These are phyloP conservation scores for Helianthus annuus DNA, from an alignment of 129 eudicot species.

Conservation along the genomic window HanXRQr2.0-SUNRISE NC_035447.2:17553365-17553864, in stretches of 20 bases:
- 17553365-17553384: constrained; percentile 37
- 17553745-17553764: background rate
- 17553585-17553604: constrained; percentile 40
- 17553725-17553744: constrained; percentile 2
- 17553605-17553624: constrained; percentile 36
- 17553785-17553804: background rate
- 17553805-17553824: background rate
- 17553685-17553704: constrained; percentile 55
- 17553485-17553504: constrained; percentile 40
- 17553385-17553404: constrained; percentile 53
- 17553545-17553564: constrained; percentile 90
- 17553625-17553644: constrained; percentile 66
- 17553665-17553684: constrained; percentile 49
- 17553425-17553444: constrained; percentile 62
- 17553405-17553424: constrained; percentile 83
- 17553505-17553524: constrained; percentile 61
- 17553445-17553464: constrained; percentile 75
- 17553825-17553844: background rate
- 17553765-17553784: background rate
- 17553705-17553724: constrained; percentile 14
- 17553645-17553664: constrained; percentile 62
- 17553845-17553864: background rate
- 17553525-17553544: constrained; percentile 84
- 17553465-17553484: constrained; percentile 51
- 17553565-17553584: constrained; percentile 46